phyloP scores from a whole-genome alignment of 176 grass and related monocot genomes.

The Oryza nivara region DNA sequence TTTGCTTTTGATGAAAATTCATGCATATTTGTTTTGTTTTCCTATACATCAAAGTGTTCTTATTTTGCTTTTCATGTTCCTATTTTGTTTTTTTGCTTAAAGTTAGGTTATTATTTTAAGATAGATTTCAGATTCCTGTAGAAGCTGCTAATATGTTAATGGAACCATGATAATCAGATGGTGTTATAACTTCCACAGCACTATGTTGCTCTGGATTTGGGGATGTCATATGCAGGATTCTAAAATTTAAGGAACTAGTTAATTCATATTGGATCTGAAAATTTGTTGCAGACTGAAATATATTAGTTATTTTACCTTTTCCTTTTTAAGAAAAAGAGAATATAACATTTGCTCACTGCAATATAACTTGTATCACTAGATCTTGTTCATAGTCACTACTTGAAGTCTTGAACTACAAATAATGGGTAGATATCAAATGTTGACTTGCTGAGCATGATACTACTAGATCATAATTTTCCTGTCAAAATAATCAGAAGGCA shows the following conservation, averaged over 20 bases:
- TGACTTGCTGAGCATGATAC: background rate
- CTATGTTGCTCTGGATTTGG: slow-evolving; percentile 14
- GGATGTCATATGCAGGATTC: slow-evolving; percentile 11
- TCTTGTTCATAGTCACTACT: background rate
- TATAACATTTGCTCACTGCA: slow-evolving; percentile 4
- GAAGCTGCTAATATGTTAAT: background rate
- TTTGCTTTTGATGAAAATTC: background rate
- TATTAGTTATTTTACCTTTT: background rate
- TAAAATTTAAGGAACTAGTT: slow-evolving; percentile 6
- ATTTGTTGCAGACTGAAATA: slow-evolving; percentile 3
- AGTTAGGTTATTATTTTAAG: background rate
- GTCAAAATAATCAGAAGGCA: slow-evolving; percentile 11
- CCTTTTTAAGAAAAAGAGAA: background rate
- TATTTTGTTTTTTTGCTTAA: background rate
- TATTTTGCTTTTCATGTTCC: background rate
- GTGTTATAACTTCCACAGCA: background rate
- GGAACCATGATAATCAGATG: slow-evolving; percentile 9
- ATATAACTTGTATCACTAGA: background rate
- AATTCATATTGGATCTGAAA: background rate
- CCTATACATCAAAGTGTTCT: background rate
- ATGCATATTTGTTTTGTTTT: too few species aligned
- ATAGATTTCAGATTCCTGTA: slow-evolving; percentile 7
- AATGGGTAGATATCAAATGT: slow-evolving; percentile 6
- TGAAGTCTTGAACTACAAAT: background rate
- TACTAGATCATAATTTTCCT: background rate